Base-by-base conservation (phyloP, 2,329 filamentous ascomycete species). In the Emmonsiellopsis sp. region DNA sequence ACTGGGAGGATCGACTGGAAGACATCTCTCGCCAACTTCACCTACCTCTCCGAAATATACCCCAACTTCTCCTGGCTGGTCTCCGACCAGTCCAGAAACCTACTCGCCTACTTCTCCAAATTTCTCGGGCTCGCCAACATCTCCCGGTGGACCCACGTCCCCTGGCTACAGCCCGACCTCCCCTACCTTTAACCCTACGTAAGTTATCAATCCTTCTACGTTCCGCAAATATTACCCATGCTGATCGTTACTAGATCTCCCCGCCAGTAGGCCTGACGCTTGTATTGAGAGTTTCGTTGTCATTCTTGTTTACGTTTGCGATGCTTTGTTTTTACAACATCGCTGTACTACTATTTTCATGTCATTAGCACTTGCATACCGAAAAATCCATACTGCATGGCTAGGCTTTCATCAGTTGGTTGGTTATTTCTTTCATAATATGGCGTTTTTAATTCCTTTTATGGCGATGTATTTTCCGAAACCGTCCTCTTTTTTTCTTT, bases 21-120 rank as follows among this genome's bases (percentile, higher is more conserved):
- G 68, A 52, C 70, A 70, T 57, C 61, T 73, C 47, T 73, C 70
- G 31, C 71, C 71, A 16, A 73, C 71, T 20, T 76, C 74, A 5
- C 75, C 75, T 7, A 77, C 75, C 0, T 76, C 74, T 51, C 75
- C 75, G 16, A 75, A 77, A 66, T 82, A 80, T 63, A 80, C 78
- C 35, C 77, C 78, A 20, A 79, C 76, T 38, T 81, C 78, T 55
- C 77, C 77, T 59, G 74, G 74, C 45, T 76, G 72, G 67, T 71
- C 69, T 54, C 70, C 73, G 16, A 75, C 73, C 43, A 74, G 72
- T 54, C 74, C 75, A 55, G 68, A 73, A 62, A 67, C 69, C 15
- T 76, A 75, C 57, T 79, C 76, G 54, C 78, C 78, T 30, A 76
- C 71, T 38, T 76, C 72, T 57, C 73, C 74, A 35, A 73, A 73